These are phyloP conservation scores for Abrus precatorius DNA, from an alignment of 306 rosid genomes.

Conservation along the genomic window DNA sequence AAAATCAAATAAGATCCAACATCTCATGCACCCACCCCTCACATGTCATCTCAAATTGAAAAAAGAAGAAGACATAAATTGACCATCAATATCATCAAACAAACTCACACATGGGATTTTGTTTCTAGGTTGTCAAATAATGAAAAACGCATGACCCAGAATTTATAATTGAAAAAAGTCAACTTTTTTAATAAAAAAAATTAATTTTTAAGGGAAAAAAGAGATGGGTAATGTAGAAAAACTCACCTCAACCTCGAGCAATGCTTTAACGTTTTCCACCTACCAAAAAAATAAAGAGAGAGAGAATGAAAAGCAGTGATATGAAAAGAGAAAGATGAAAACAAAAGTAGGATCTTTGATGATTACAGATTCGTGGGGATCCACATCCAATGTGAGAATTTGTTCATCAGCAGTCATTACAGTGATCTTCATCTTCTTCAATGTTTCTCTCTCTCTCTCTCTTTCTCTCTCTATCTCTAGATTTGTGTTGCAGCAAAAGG, in stretches of 20 bases:
- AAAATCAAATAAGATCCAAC: slow-evolving; percentile 38
- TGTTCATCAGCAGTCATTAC: slow-evolving; percentile 92
- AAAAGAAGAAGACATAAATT: slow-evolving; percentile 21
- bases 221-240: slow-evolving; percentile 23
- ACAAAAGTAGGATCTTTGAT: slow-evolving; percentile 37
- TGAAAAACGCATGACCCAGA: slow-evolving; percentile 29
- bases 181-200: not conserved
- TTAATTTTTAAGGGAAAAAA: not conserved
- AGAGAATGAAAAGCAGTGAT: slow-evolving; percentile 33
- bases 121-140: slow-evolving; percentile 13
- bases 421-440: slow-evolving; percentile 78
- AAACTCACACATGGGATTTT: not conserved
- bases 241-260: slow-evolving; percentile 95
- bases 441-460: not conserved
- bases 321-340: not conserved
- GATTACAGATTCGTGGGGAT: slow-evolving; percentile 89
- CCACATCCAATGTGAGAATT: slow-evolving; percentile 81
- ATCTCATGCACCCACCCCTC: slow-evolving; percentile 18
- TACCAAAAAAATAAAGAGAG: slow-evolving; percentile 28
- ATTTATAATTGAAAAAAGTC: slow-evolving; percentile 1
- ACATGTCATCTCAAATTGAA: not conserved
- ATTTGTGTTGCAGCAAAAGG: slow-evolving; percentile 8
- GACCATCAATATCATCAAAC: slow-evolving; percentile 1
- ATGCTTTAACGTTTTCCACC: slow-evolving; percentile 94
- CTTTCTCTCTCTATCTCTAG: slow-evolving; percentile 39